Percentiles rank a stretch among this genome's conserved stretches.
Conservation (phyloP, 2,329 filamentous ascomycete species). For the Xylariaceae sp. region DNA sequence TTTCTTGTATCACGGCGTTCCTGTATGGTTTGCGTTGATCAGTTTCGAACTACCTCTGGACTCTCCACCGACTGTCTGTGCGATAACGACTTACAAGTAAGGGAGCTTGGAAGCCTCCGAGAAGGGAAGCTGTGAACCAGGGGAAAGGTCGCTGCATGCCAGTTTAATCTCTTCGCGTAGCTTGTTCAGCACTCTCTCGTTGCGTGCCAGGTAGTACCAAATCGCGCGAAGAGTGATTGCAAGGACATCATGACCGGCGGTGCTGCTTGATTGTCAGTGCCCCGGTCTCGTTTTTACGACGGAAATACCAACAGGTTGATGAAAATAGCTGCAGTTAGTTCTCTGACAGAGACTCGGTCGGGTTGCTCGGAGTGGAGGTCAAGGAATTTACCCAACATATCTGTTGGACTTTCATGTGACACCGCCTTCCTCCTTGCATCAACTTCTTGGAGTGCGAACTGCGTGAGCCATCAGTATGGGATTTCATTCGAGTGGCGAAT, state of each 20-base stretch:
- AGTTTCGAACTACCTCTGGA: no score
- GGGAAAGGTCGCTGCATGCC: neutral
- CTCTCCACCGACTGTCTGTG: neutral
- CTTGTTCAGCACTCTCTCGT: neutral
- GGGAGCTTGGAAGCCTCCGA: slow-evolving; percentile 1
- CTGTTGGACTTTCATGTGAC: neutral
- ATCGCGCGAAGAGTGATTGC: slow-evolving; percentile 3
- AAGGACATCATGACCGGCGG: slow-evolving; percentile 5
- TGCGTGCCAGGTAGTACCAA: slow-evolving; percentile 5
- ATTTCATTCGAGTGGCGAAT: neutral
- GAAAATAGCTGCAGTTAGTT: slow-evolving; percentile 2
- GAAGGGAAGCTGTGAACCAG: neutral
- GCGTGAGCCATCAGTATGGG: neutral
- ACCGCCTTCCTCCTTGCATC: neutral
- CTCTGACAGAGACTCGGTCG: slow-evolving; percentile 1
- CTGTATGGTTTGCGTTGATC: neutral
- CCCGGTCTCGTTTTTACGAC: neutral
- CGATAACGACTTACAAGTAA: slow-evolving; percentile 3
- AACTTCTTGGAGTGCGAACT: neutral
- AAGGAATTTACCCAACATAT: slow-evolving; percentile 3
- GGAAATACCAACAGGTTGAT: slow-evolving; percentile 2
- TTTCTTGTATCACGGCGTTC: slow-evolving; percentile 1
- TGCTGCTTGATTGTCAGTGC: slow-evolving; percentile 2
- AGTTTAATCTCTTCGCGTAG: neutral
- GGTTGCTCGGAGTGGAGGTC: neutral